Evolutionary conservation across 2,329 filamentous ascomycete species (phyloP).

Genomic region (Teratosphaeria epicoccoides): DNA sequence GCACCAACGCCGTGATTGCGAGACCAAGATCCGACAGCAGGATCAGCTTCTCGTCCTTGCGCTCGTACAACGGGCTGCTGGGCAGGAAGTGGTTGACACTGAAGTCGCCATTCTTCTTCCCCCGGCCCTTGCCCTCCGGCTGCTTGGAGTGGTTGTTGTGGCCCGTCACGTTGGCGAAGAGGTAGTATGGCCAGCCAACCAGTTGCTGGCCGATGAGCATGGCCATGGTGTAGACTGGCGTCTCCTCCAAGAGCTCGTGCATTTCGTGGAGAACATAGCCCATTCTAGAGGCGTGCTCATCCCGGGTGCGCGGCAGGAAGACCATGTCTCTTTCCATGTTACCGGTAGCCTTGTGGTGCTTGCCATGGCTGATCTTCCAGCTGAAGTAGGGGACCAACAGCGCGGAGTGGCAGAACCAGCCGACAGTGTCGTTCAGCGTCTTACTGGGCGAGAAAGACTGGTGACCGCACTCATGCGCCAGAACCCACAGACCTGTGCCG

Average conservation of each 20-base stretch:
- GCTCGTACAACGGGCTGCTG: constrained; percentile 78
- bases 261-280: constrained; percentile 72
- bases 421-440: constrained; percentile 79
- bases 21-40: constrained; percentile 73
- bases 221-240: constrained; percentile 67
- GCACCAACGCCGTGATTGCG: constrained; percentile 47
- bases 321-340: constrained; percentile 99
- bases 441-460: constrained; percentile 92
- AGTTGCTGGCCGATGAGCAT: constrained; percentile 77
- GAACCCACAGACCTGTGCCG: constrained; percentile 87
- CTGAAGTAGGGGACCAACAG: constrained; percentile 96
- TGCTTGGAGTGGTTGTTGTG: constrained; percentile 92
- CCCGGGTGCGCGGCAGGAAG: constrained; percentile 85
- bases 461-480: constrained; percentile 97
- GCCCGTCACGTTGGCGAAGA: constrained; percentile 84
- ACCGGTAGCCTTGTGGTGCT: constrained; percentile 98
- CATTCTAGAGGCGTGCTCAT: constrained; percentile 64
- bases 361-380: constrained; percentile 98
- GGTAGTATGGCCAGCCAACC: constrained; percentile 85
- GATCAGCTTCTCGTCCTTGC: constrained; percentile 80
- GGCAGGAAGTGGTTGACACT: constrained; percentile 96
- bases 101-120: constrained; percentile 74
- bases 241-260: constrained; percentile 85
- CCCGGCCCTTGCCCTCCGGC: constrained; percentile 81
- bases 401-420: constrained; percentile 80